Conservation (phyloP, 495 filamentous ascomycete genomes). For the Penicillium roqueforti region DNA sequence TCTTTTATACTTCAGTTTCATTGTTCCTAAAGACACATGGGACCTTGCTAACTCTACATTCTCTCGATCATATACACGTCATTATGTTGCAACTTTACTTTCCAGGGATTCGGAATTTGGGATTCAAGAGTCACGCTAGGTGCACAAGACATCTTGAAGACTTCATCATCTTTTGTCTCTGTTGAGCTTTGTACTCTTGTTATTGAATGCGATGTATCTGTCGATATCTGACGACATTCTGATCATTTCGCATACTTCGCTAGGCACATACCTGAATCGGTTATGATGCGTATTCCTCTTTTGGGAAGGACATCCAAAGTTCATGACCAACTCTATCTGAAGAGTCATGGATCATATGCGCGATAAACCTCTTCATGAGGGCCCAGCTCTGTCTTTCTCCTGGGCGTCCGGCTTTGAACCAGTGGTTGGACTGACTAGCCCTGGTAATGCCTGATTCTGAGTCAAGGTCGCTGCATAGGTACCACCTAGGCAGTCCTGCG, state of each 20-base stretch:
- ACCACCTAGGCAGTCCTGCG: neutral
- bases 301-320: neutral
- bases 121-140: neutral
- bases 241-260: neutral
- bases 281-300: neutral
- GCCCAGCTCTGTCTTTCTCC: neutral
- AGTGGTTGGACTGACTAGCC: neutral
- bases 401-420: neutral
- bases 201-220: neutral
- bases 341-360: neutral
- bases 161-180: neutral
- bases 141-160: neutral
- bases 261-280: neutral
- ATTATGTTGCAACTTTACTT: neutral
- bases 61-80: neutral
- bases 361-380: neutral
- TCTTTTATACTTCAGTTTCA: neutral
- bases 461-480: neutral
- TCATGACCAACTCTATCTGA: neutral
- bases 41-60: no score
- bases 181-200: neutral
- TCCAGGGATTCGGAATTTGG: neutral
- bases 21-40: neutral
- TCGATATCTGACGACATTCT: conserved; percentile 6
- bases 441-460: neutral